Conservation (phyloP, 129 eudicot genomes). For the Logfia minima region DNA sequence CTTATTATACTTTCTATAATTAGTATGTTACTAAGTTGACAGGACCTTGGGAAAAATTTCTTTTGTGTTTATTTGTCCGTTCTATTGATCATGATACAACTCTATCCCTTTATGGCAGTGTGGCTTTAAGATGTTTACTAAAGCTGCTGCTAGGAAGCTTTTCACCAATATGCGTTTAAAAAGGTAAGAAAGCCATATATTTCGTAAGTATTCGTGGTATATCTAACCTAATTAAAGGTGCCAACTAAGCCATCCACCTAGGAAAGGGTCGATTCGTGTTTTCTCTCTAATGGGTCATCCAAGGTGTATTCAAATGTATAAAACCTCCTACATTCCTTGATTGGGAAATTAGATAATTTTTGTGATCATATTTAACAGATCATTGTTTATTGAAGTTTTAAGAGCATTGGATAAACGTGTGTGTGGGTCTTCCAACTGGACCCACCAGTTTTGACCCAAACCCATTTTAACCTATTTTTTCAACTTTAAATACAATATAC, state of each 20-base stretch:
- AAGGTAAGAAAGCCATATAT: conserved; percentile 45
- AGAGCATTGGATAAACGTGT: too few relatives aligned
- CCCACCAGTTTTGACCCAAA: too few relatives aligned
- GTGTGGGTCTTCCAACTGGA: too few relatives aligned
- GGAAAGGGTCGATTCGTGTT: too few relatives aligned
- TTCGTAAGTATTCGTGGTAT: not conserved
- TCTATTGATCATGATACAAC: not conserved
- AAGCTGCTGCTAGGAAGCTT: conserved; percentile 87
- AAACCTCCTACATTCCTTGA: too few relatives aligned
- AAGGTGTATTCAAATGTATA: too few relatives aligned
- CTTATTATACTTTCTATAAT: not conserved
- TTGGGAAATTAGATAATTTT: too few relatives aligned
- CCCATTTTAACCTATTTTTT: not conserved
- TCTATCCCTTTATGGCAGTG: conserved; percentile 48
- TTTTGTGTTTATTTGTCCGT: not conserved
- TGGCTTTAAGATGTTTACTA: conserved; percentile 92
- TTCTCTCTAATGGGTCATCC: too few relatives aligned
- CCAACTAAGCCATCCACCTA: not conserved
- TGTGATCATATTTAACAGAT: too few relatives aligned
- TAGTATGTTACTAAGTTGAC: not conserved
- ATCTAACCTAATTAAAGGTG: not conserved
- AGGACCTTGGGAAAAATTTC: not conserved
- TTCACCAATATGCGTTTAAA: conserved; percentile 77
- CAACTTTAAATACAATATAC: too few relatives aligned
- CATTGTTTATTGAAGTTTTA: too few relatives aligned